These are phyloP conservation scores for Myxozyma monticola DNA, from an alignment of 805 yeast species.

Conservation along the genomic window DNA sequence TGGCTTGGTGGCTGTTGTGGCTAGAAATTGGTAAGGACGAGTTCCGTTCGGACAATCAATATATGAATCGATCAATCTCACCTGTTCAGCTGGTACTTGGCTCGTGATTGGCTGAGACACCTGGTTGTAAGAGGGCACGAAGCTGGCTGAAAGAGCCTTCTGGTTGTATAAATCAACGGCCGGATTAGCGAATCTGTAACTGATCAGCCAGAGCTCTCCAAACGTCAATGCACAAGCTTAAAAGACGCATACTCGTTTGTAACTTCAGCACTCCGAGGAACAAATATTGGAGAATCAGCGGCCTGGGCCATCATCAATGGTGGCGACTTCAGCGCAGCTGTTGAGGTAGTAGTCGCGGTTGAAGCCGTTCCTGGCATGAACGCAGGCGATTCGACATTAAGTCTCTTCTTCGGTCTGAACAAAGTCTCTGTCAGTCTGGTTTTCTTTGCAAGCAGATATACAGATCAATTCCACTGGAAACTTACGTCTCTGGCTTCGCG, in stretches of 20 bases:
- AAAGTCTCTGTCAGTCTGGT: slow-evolving; percentile 1
- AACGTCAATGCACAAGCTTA: neutral
- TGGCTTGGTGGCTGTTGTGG: slow-evolving; percentile 2
- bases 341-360: slow-evolving; percentile 10
- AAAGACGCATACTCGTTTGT: slow-evolving; percentile 2
- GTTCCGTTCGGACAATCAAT: no score
- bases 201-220: no score
- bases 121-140: slow-evolving; percentile 11
- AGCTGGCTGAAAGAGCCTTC: slow-evolving; percentile 5
- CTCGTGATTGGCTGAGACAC: slow-evolving; percentile 7
- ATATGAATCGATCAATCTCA: neutral
- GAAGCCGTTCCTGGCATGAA: slow-evolving; percentile 47
- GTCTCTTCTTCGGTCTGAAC: slow-evolving; percentile 43
- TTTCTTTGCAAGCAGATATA: neutral
- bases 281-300: slow-evolving; percentile 36
- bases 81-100: slow-evolving; percentile 11
- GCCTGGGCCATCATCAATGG: slow-evolving; percentile 10
- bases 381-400: slow-evolving; percentile 58
- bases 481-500: slow-evolving; percentile 16
- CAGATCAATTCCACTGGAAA: neutral
- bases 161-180: slow-evolving; percentile 10
- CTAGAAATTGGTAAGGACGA: no score
- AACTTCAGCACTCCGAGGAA: slow-evolving; percentile 35
- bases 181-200: slow-evolving; percentile 3
- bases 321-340: slow-evolving; percentile 6